Evolutionary conservation across 768 basidiomycete genomes (phyloP).

Genomic region (Dioszegia hungarica): DNA sequence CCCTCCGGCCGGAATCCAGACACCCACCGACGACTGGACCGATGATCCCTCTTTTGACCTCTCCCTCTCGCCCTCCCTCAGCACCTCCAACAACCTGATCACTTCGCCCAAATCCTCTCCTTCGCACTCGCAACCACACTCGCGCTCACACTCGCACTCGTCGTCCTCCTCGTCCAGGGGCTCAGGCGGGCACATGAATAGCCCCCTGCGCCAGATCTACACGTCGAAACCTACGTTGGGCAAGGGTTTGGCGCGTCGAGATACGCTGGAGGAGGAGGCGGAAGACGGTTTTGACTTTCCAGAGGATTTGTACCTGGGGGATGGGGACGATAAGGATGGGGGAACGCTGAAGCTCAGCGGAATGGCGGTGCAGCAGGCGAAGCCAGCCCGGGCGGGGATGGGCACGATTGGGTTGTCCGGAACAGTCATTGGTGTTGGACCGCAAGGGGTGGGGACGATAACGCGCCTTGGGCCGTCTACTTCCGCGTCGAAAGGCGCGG

Average conservation of each 20-base stretch:
- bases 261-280: background rate
- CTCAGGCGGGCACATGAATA: background rate
- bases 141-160: conserved; percentile 6
- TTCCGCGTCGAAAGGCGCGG: conserved; percentile 1
- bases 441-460: conserved; percentile 32
- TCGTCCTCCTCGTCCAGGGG: conserved; percentile 16
- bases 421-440: conserved; percentile 27
- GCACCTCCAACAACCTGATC: background rate
- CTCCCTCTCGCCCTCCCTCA: conserved; percentile 5
- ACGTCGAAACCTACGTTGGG: background rate
- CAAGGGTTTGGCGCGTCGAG: background rate
- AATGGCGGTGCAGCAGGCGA: background rate
- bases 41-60: conserved; percentile 43
- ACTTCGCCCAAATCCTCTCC: background rate
- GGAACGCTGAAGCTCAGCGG: background rate
- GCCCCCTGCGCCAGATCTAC: conserved; percentile 2
- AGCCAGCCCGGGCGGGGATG: background rate
- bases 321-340: background rate
- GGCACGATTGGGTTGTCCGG: conserved; percentile 9
- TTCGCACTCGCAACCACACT: background rate
- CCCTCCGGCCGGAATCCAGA: conserved; percentile 18
- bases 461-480: conserved; percentile 17
- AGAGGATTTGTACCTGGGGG: background rate
- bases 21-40: conserved; percentile 39
- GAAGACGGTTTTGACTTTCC: background rate